Percentiles rank a stretch among this genome's conserved stretches.
Evolutionary conservation across 225 moss, liverwort and hornwort genomes (phyloP).

Genomic region (Climacium dendroides): DNA sequence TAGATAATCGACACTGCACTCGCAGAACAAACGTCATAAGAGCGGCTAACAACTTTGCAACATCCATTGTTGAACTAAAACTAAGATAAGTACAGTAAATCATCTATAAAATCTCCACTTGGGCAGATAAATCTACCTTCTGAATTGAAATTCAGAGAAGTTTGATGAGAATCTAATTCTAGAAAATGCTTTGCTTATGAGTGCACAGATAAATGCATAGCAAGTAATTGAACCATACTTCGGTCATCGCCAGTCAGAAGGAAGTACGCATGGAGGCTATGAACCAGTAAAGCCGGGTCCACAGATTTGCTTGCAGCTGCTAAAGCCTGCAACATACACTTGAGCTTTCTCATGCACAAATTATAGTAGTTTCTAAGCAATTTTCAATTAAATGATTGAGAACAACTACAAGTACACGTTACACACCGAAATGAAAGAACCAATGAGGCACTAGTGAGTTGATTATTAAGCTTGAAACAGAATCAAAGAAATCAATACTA

Average conservation of each 20-base stretch:
- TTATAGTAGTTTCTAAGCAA: neutral
- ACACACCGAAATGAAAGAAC: neutral
- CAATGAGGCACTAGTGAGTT: neutral
- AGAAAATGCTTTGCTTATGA: neutral
- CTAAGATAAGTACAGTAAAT: neutral
- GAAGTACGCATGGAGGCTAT: constrained; percentile 51
- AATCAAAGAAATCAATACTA: neutral
- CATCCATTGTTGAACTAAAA: neutral
- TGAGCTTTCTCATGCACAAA: neutral
- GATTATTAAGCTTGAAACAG: neutral
- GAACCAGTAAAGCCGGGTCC: constrained; percentile 33
- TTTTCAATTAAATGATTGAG: neutral
- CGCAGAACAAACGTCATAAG: neutral
- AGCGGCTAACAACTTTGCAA: neutral
- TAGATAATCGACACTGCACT: constrained; percentile 41
- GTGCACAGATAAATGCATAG: neutral
- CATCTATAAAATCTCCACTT: neutral
- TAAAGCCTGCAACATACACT: constrained; percentile 19
- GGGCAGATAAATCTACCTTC: neutral
- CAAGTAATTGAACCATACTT: constrained; percentile 11
- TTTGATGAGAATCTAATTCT: neutral
- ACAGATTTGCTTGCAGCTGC: constrained; percentile 50
- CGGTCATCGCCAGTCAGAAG: constrained; percentile 36
- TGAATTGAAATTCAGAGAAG: neutral
- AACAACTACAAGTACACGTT: neutral